These are phyloP conservation scores for Emmonsiellopsis sp. DNA, from an alignment of 2,329 filamentous ascomycete species.

Conservation along the genomic window DNA sequence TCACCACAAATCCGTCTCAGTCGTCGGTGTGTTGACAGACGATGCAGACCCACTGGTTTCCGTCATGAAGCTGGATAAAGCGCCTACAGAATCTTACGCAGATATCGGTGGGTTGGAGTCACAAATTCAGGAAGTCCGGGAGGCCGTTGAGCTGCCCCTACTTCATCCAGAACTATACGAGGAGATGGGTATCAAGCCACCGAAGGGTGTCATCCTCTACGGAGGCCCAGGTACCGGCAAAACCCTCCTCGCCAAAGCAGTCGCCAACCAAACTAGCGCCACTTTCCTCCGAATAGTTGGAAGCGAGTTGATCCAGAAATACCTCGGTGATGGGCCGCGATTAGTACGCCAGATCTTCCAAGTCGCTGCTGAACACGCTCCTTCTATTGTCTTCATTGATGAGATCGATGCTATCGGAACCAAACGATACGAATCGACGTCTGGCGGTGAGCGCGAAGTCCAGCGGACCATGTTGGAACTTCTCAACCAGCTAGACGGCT, in stretches of 20 bases:
- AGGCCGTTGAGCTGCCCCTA: slow-evolving; percentile 90
- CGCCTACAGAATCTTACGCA: slow-evolving; percentile 93
- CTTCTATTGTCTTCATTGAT: slow-evolving; percentile 97
- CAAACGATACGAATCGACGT: slow-evolving; percentile 96
- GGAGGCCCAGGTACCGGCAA: slow-evolving; percentile 96
- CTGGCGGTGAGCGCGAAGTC: slow-evolving; percentile 91
- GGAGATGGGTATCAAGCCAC: slow-evolving; percentile 99
- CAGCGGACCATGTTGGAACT: slow-evolving; percentile 98
- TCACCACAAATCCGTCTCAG: slow-evolving; percentile 96
- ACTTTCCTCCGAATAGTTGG: slow-evolving; percentile 97
- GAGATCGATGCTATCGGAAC: slow-evolving; percentile 99
- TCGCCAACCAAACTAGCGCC: slow-evolving; percentile 97
- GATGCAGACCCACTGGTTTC: slow-evolving; percentile 92
- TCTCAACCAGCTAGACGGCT: slow-evolving; percentile 95
- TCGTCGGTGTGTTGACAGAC: slow-evolving; percentile 93
- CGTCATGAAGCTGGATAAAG: slow-evolving; percentile 99
- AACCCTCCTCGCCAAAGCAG: slow-evolving; percentile 89
- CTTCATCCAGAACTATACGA: slow-evolving; percentile 96
- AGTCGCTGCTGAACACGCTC: slow-evolving; percentile 90
- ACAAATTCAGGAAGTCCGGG: slow-evolving; percentile 95
- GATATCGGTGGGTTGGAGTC: slow-evolving; percentile 93
- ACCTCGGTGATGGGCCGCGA: slow-evolving; percentile 88
- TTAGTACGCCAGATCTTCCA: slow-evolving; percentile 85
- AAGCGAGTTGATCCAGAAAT: slow-evolving; percentile 96
- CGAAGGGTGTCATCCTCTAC: slow-evolving; percentile 98